Percentiles rank a stretch among this genome's conserved stretches.
phyloP scores from a whole-genome alignment of 139 green algal species.

The Closterium sp. region DNA sequence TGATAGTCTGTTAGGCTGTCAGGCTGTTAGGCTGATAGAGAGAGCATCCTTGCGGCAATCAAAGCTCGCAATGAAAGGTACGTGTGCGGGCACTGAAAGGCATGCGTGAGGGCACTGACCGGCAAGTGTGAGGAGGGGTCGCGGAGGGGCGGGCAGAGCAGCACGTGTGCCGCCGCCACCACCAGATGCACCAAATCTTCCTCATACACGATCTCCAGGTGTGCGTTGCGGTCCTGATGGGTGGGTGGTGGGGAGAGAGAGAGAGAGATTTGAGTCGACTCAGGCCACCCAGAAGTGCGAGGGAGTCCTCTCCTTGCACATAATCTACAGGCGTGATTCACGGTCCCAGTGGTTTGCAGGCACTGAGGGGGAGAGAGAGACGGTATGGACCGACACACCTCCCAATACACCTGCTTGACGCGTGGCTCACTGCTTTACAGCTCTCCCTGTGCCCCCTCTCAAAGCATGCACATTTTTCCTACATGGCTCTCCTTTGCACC shows the following conservation, averaged over 20 bases:
- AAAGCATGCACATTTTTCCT: too few relatives aligned
- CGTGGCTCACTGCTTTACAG: too few relatives aligned
- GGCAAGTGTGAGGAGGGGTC: slow-evolving; percentile 2
- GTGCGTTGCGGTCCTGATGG: slow-evolving; percentile 21
- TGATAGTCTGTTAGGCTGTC: too few relatives aligned
- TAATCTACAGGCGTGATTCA: neutral
- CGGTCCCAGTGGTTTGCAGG: neutral
- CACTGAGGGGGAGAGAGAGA: neutral
- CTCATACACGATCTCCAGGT: slow-evolving; percentile 12
- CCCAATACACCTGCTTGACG: too few relatives aligned
- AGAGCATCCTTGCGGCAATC: too few relatives aligned
- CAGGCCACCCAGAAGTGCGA: neutral
- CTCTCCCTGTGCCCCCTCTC: too few relatives aligned
- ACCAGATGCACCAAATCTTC: neutral
- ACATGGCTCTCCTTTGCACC: too few relatives aligned
- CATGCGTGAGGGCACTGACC: too few relatives aligned
- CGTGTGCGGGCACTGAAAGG: too few relatives aligned
- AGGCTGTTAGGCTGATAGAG: too few relatives aligned
- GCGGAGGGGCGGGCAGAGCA: slow-evolving; percentile 10
- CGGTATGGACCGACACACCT: too few relatives aligned
- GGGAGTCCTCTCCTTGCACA: neutral
- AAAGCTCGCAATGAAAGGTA: too few relatives aligned
- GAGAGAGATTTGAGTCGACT: neutral
- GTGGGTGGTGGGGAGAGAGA: neutral
- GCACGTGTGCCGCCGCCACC: slow-evolving; percentile 22